Percentiles rank a stretch among this genome's conserved stretches.
Evolutionary conservation across 768 basidiomycete genomes (phyloP).

Genomic region (Rhodotorula diobovata): DNA sequence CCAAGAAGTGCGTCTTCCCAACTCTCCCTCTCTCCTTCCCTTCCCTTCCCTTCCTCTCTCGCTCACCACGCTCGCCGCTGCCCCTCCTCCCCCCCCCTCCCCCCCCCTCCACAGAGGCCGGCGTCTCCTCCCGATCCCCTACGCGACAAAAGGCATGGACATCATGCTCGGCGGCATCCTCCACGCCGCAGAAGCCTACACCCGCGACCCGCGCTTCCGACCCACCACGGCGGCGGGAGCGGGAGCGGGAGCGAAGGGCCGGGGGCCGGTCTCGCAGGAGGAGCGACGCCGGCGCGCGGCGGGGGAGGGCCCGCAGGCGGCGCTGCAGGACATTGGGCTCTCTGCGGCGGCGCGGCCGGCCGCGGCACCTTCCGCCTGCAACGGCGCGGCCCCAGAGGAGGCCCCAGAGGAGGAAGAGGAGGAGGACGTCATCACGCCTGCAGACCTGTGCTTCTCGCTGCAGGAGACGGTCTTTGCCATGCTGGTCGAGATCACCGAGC

Average conservation of each 20-base stretch:
- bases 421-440: conserved; percentile 76
- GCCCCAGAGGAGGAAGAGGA: conserved; percentile 33
- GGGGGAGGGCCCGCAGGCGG: conserved; percentile 27
- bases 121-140: conserved; percentile 75
- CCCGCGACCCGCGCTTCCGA: conserved; percentile 76
- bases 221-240: conserved; percentile 39
- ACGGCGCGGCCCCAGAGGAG: too few species aligned
- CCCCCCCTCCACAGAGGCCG: conserved; percentile 63
- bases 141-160: conserved; percentile 98
- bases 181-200: conserved; percentile 80
- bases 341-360: not conserved
- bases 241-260: too few species aligned
- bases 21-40: too few species aligned
- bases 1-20: conserved; percentile 75
- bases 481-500: conserved; percentile 97
- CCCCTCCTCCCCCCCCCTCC: too few species aligned
- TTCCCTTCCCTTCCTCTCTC: too few species aligned
- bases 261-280: conserved; percentile 38
- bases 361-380: not conserved
- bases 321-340: conserved; percentile 33
- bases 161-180: conserved; percentile 91
- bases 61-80: too few species aligned
- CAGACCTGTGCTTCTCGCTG: conserved; percentile 93
- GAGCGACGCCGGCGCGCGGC: conserved; percentile 28
- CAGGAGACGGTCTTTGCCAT: conserved; percentile 97